These are phyloP conservation scores for Mrakia hoshinonis DNA, from an alignment of 768 basidiomycete genomes.

Conservation along the genomic window DNA sequence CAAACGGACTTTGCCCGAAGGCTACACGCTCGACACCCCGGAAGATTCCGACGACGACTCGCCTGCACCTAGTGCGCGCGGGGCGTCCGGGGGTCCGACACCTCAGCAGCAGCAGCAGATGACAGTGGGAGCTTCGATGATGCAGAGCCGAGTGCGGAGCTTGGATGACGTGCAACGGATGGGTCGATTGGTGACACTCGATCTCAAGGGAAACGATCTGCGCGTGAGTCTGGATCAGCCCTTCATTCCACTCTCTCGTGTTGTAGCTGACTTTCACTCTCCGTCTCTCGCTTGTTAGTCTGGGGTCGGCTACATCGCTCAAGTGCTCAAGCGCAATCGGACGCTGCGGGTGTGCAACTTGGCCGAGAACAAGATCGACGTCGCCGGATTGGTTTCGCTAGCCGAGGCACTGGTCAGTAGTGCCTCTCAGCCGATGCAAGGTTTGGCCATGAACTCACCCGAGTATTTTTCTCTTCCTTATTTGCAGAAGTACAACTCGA, in stretches of 20 bases:
- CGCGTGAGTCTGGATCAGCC: constrained; percentile 50
- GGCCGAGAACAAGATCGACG: constrained; percentile 87
- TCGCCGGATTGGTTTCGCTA: constrained; percentile 63
- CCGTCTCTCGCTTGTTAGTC: constrained; percentile 40
- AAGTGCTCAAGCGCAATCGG: constrained; percentile 90
- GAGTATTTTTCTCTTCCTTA: not conserved
- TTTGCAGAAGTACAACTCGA: constrained; percentile 81
- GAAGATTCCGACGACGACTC: constrained; percentile 12
- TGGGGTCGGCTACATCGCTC: constrained; percentile 82
- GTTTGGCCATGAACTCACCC: no score
- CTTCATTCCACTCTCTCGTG: not conserved
- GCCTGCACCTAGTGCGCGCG: not conserved
- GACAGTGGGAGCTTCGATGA: constrained; percentile 14
- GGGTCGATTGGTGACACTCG: constrained; percentile 77
- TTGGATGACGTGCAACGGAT: constrained; percentile 76
- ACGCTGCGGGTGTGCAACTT: constrained; percentile 90
- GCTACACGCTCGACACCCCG: constrained; percentile 34
- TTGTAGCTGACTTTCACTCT: constrained; percentile 18
- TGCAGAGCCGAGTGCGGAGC: constrained; percentile 82
- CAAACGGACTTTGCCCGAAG: constrained; percentile 36
- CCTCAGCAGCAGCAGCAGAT: not conserved
- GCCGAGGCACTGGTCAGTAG: constrained; percentile 83
- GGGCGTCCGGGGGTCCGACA: not conserved
- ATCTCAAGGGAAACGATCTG: constrained; percentile 86
- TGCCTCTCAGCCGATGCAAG: no score